Evolutionary conservation across 2,329 filamentous ascomycete species (phyloP).

Genomic region (Calonectria honghensis): DNA sequence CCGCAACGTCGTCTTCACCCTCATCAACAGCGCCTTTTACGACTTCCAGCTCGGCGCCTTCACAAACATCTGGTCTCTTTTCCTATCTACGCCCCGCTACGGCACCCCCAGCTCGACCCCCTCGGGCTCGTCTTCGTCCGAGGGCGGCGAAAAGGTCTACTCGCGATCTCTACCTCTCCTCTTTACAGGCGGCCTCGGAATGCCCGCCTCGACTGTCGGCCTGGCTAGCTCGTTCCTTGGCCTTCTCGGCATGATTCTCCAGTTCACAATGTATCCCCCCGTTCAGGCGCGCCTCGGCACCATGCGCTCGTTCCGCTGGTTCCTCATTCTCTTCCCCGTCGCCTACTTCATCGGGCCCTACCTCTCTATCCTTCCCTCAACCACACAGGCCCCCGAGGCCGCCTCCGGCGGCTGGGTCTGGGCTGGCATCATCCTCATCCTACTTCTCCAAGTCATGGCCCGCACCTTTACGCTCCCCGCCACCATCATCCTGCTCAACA

Average conservation of each 20-base stretch:
- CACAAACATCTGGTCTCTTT: conserved; percentile 81
- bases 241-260: conserved; percentile 80
- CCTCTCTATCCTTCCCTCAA: conserved; percentile 69
- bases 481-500: conserved; percentile 76
- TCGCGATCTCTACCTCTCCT: conserved; percentile 65
- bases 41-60: conserved; percentile 83
- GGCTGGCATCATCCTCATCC: conserved; percentile 65
- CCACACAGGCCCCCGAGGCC: conserved; percentile 39
- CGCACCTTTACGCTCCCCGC: conserved; percentile 80
- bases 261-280: conserved; percentile 80
- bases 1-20: conserved; percentile 68
- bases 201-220: conserved; percentile 80
- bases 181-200: conserved; percentile 80
- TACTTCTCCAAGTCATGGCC: conserved; percentile 82
- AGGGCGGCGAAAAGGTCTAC: conserved; percentile 55
- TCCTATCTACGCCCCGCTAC: conserved; percentile 79
- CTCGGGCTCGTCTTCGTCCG: background rate
- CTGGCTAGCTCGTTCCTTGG: conserved; percentile 82
- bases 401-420: conserved; percentile 46
- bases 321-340: conserved; percentile 79
- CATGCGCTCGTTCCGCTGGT: conserved; percentile 78
- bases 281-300: conserved; percentile 80
- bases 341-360: conserved; percentile 82
- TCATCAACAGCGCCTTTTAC: conserved; percentile 80
- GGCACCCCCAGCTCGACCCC: conserved; percentile 54